Base-by-base conservation (phyloP, 2,329 filamentous ascomycete species). In the Calonectria honghensis region DNA sequence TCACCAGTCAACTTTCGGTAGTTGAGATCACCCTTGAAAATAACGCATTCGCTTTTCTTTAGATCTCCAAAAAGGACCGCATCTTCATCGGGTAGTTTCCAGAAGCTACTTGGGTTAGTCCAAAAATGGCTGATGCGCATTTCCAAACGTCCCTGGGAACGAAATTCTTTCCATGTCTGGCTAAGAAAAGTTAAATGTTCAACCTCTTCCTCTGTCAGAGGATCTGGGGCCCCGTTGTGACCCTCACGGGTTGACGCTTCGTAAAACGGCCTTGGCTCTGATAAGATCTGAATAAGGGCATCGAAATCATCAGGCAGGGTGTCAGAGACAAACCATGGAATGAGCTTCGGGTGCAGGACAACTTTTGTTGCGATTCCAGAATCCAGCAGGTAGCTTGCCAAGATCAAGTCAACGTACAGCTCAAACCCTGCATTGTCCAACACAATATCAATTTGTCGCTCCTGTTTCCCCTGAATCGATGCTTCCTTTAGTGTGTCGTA, bases 291-390 rank as follows among this genome's bases (percentile, higher is more conserved):
- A 16, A 61, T 24, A 1, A 61, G 57, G 14, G 35, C 57, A 6
- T 61, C 57, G 20, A 61, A 29, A 13, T 61, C 57, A 24, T 14
- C 16, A 6, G 9, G 6, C 13, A 61, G 6, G n/a, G 57, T 61
- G 39, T 61, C 57, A 61, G 57, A 61, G 11, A 61, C 57, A 6
- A 61, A 61, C 57, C 57, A 61, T 4, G 57, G 57, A 41, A 61
- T 61, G 4, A 37, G 35, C 20, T 61, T 61, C 13, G 57, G 35
- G 27, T 61, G 57, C 14, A 61, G 14, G 4, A 61, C n/a, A 5
- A 61, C 10, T 14, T 3, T 14, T 41, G 57, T 39, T 41, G 57
- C 57, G 24, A 41, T 24, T 16, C 35, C 35, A 6, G 57, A 39
- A 20, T 61, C 13, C 4, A 61, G 13, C n/a, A 61, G 24, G 14